phyloP scores from a whole-genome alignment of 768 basidiomycete species.

The Boletus vinaceobasis region DNA sequence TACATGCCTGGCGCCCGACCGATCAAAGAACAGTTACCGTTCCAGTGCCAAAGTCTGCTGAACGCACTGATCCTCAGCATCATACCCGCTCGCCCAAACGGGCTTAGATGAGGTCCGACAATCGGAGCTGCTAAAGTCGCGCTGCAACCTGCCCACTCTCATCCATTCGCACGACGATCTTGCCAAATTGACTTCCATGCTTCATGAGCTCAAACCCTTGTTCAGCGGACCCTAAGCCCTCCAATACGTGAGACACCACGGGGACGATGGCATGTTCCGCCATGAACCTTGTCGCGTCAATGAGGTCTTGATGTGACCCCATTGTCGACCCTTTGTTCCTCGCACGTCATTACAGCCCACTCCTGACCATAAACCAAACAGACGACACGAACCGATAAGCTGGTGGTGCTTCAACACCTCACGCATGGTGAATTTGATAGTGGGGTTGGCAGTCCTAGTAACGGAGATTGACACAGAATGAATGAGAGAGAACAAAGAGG shows the following conservation, averaged over 20 bases:
- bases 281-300: constrained; percentile 69
- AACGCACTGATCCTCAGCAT: background rate
- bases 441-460: constrained; percentile 57
- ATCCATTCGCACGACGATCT: constrained; percentile 59
- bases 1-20: background rate
- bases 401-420: constrained; percentile 73
- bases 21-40: background rate
- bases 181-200: constrained; percentile 70
- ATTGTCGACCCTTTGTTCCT: constrained; percentile 66
- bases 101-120: background rate
- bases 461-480: constrained; percentile 12
- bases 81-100: background rate
- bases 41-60: background rate
- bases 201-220: constrained; percentile 69
- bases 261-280: constrained; percentile 64
- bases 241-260: constrained; percentile 64
- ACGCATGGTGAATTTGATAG: constrained; percentile 70
- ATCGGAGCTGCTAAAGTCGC: constrained; percentile 19
- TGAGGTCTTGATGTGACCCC: constrained; percentile 75
- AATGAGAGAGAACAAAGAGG: background rate
- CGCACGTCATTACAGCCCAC: constrained; percentile 11
- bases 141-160: constrained; percentile 20
- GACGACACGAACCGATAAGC: constrained; percentile 54
- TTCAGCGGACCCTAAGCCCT: constrained; percentile 61
- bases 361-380: background rate